A percentile compares a stretch with the other conserved stretches of the same genome.
Evolutionary conservation across 2,329 filamentous ascomycete genomes (phyloP).

Genomic region (Paecilomyces niveus): DNA sequence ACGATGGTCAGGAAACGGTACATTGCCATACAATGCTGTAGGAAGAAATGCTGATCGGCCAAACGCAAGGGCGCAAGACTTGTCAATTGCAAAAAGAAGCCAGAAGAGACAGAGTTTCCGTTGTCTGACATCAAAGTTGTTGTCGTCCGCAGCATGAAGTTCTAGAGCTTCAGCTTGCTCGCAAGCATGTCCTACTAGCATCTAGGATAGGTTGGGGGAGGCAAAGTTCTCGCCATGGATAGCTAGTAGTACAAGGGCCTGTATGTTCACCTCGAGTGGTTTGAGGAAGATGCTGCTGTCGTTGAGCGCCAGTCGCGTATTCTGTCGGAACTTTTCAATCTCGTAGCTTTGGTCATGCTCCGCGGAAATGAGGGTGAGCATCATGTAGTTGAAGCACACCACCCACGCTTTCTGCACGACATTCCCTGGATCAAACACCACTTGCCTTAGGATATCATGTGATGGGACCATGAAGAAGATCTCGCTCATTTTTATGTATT

Average conservation of each 20-base stretch:
- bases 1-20: constrained; percentile 1
- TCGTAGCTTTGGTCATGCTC: constrained; percentile 2
- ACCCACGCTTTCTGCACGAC: constrained; percentile 9
- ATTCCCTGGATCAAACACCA: constrained; percentile 9
- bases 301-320: constrained; percentile 7
- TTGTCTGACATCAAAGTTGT: not conserved
- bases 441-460: not conserved
- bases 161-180: constrained; percentile 10
- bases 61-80: constrained; percentile 11
- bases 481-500: not conserved
- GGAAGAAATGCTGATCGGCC: constrained; percentile 9
- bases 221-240: constrained; percentile 11
- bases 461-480: not conserved
- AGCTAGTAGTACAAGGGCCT: constrained; percentile 5
- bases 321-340: constrained; percentile 1
- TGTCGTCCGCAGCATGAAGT: constrained; percentile 3
- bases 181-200: constrained; percentile 10
- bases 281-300: constrained; percentile 10
- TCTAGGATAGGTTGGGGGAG: constrained; percentile 10
- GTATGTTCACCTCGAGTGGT: constrained; percentile 6
- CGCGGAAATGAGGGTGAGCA: constrained; percentile 2
- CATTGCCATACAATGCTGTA: constrained; percentile 2
- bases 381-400: constrained; percentile 9
- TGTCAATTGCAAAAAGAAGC: constrained; percentile 9
- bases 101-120: constrained; percentile 8